These are phyloP conservation scores for Conoideocrella luteorostrata DNA, from an alignment of 2,329 filamentous ascomycete species.

Conservation along the genomic window DNA sequence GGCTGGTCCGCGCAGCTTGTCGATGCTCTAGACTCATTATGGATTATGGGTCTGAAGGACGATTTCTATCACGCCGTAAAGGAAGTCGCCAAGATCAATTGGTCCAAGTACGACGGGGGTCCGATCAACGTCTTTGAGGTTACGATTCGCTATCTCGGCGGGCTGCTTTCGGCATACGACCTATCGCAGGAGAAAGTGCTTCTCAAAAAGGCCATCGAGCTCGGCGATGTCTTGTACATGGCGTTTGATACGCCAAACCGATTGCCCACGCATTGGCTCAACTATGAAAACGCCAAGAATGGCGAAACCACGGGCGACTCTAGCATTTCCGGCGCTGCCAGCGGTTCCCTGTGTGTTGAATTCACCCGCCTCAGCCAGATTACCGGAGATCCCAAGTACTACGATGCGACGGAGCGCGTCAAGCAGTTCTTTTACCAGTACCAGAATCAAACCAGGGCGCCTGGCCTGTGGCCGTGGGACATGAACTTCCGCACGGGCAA, in stretches of 20 bases:
- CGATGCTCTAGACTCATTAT: constrained; percentile 52
- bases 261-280: constrained; percentile 40
- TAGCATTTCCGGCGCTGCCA: constrained; percentile 36
- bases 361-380: constrained; percentile 70
- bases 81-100: constrained; percentile 47
- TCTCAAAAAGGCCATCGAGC: constrained; percentile 44
- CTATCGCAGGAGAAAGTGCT: constrained; percentile 40
- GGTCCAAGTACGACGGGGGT: constrained; percentile 37
- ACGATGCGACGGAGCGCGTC: constrained; percentile 68
- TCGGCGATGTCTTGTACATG: constrained; percentile 47
- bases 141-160: constrained; percentile 50
- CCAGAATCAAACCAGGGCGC: constrained; percentile 61
- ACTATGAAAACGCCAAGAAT: constrained; percentile 34
- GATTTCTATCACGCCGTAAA: constrained; percentile 49
- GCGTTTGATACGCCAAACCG: constrained; percentile 50
- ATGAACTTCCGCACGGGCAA: constrained; percentile 55
- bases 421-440: constrained; percentile 59
- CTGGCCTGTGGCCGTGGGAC: constrained; percentile 65
- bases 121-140: constrained; percentile 57
- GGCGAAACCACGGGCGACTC: constrained; percentile 30
- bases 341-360: constrained; percentile 64
- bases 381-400: constrained; percentile 66
- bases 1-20: constrained; percentile 55
- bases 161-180: constrained; percentile 46
- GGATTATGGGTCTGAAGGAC: constrained; percentile 51